These are phyloP conservation scores for Claviceps arundinis DNA, from an alignment of 2,329 filamentous ascomycete genomes.

Conservation along the genomic window DNA sequence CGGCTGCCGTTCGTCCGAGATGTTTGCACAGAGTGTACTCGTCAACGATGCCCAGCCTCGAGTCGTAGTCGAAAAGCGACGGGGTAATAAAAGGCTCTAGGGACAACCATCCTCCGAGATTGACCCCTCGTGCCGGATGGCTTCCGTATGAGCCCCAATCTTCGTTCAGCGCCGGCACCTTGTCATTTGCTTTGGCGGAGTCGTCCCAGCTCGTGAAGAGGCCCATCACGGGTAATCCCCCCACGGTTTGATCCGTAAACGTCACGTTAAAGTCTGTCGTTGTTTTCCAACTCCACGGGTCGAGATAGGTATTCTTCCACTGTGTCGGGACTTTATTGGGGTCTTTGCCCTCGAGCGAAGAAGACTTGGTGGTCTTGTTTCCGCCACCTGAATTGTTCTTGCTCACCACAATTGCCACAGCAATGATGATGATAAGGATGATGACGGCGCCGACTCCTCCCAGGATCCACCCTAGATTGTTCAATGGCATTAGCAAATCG, in stretches of 20 bases:
- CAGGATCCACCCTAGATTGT: constrained; percentile 34
- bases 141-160: constrained; percentile 64
- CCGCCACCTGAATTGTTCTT: constrained; percentile 37
- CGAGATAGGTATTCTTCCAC: constrained; percentile 64
- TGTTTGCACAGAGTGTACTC: constrained; percentile 69
- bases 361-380: constrained; percentile 15
- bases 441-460: constrained; percentile 39
- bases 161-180: constrained; percentile 66
- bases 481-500: constrained; percentile 10
- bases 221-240: constrained; percentile 83
- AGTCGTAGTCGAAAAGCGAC: constrained; percentile 66
- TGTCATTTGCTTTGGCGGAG: constrained; percentile 59
- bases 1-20: constrained; percentile 52
- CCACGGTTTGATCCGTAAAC: constrained; percentile 74
- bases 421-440: constrained; percentile 53
- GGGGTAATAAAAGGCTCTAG: constrained; percentile 94
- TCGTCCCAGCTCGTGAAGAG: constrained; percentile 80
- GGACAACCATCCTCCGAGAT: constrained; percentile 85
- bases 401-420: constrained; percentile 52
- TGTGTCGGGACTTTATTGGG: constrained; percentile 45
- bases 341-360: constrained; percentile 35
- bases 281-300: constrained; percentile 86
- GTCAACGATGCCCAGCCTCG: constrained; percentile 57
- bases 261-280: constrained; percentile 88
- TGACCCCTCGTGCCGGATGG: constrained; percentile 76